Conservation (phyloP, 2,329 filamentous ascomycete species). For the Juglanconis juglandina region DNA sequence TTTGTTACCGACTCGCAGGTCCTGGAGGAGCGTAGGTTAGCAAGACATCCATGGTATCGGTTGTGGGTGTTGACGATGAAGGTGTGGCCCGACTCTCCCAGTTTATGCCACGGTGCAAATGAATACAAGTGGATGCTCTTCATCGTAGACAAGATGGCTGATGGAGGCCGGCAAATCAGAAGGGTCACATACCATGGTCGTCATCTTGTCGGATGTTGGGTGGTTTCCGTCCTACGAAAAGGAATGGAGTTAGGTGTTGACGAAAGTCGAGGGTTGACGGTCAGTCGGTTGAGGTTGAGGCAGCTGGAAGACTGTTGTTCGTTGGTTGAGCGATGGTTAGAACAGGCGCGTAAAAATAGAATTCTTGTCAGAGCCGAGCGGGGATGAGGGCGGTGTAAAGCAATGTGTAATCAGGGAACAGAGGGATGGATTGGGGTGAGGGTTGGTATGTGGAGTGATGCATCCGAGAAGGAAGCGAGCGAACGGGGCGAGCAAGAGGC, state of each 20-base stretch:
- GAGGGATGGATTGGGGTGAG: background rate
- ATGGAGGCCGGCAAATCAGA: background rate
- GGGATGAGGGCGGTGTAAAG: conserved; percentile 15
- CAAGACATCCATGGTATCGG: background rate
- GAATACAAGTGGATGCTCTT: too few species aligned
- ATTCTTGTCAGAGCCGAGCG: background rate
- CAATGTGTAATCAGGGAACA: conserved; percentile 6
- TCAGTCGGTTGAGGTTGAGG: background rate
- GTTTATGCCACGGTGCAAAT: too few species aligned
- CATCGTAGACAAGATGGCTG: background rate
- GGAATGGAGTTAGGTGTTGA: conserved; percentile 5
- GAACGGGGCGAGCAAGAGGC: background rate
- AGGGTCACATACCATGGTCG: conserved; percentile 45
- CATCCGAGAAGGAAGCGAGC: background rate
- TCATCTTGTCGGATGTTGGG: conserved; percentile 37
- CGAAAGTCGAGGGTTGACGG: conserved; percentile 11
- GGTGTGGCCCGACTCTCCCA: too few species aligned
- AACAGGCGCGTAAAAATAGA: background rate
- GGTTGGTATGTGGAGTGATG: conserved; percentile 1
- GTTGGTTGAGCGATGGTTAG: background rate
- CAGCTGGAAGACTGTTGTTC: background rate
- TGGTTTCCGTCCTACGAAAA: conserved; percentile 17
- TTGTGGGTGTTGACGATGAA: too few species aligned
- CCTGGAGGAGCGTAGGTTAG: conserved; percentile 49
- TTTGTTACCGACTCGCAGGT: conserved; percentile 98